Evolutionary conservation across 192 early-diverging fungal species (phyloP).

Genomic region (Backusella circina): DNA sequence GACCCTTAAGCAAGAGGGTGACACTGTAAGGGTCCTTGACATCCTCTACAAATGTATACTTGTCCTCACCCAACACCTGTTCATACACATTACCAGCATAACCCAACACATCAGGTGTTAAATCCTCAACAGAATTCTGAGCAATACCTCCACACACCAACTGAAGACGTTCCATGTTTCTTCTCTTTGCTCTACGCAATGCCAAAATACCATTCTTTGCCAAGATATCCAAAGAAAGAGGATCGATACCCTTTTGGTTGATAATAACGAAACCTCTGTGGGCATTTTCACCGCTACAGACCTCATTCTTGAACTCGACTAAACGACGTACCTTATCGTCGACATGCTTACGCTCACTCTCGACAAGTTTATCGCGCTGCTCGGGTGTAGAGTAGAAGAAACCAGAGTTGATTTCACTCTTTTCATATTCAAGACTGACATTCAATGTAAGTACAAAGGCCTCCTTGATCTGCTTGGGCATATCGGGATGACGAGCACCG

Average conservation of each 20-base stretch:
- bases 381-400: conserved; percentile 99
- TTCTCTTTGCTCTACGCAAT: conserved; percentile 93
- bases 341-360: conserved; percentile 94
- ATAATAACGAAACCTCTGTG: conserved; percentile 92
- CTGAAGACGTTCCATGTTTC: conserved; percentile 99
- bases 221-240: conserved; percentile 94
- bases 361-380: conserved; percentile 97
- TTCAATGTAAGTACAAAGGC: conserved; percentile 95
- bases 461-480: conserved; percentile 93
- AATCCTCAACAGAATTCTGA: conserved; percentile 98
- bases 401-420: conserved; percentile 97
- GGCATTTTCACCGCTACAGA: conserved; percentile 78
- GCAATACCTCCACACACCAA: conserved; percentile 91
- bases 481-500: conserved; percentile 98
- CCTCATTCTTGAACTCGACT: conserved; percentile 93
- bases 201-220: conserved; percentile 95
- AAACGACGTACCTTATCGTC: conserved; percentile 93
- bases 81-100: conserved; percentile 94
- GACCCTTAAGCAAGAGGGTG: conserved; percentile 93
- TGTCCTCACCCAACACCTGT: conserved; percentile 94
- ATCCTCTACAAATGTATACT: conserved; percentile 98
- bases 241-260: conserved; percentile 99
- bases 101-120: conserved; percentile 79
- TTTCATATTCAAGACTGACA: conserved; percentile 98
- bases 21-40: conserved; percentile 86